Base-by-base conservation (phyloP, 148 eudicot genomes). In the Diospyros kaki region DNA sequence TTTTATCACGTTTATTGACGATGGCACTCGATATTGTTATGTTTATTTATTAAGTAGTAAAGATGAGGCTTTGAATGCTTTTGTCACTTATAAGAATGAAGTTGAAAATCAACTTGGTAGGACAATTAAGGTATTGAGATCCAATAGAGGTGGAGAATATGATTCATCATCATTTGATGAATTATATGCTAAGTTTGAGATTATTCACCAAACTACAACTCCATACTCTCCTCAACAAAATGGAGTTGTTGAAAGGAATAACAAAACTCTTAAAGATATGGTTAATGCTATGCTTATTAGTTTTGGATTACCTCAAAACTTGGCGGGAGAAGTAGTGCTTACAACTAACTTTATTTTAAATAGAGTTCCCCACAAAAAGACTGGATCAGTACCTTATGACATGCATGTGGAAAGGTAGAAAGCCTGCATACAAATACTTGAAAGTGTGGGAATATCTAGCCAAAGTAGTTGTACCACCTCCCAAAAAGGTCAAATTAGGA, bases 61-160 rank as follows among this genome's bases (percentile, higher is more conserved):
- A 53, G 2, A 53, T 53, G 58, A 53, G 58, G 12, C 45, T 39
- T 44, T 64, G 9, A 46, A 64, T 1, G 41, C 41, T 44, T 64
- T 40, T 41, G 41, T 40, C 12, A 44, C 4, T 1, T 64, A 64
- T 41, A 64, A 64, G 4, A 64, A 11, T 41, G 68, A 64, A 12
- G 68, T 64, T 5, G 68, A 64, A 44, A 64, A 64, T 12, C 68
- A 64, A 64, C 68, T 64, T 44, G 13, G 42, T 12, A 48, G 8
- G 8, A 48, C 4, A 8, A 48, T 48, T 48, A 48, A 48, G 52
- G 8, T 48, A 0, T 8, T 48, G 8, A 4, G 52, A 48, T 4
- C 6, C 8, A 1, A 48, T 48, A 48, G 52, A 48, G 52, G 52
- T 48, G 52, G 8, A 4, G 52, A 48, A 48, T 48, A 48, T 48